Evolutionary conservation across 495 filamentous ascomycete genomes (phyloP), one percentile per base, ranked within the genome.

Genomic region (Choiromyces venosus): DNA sequence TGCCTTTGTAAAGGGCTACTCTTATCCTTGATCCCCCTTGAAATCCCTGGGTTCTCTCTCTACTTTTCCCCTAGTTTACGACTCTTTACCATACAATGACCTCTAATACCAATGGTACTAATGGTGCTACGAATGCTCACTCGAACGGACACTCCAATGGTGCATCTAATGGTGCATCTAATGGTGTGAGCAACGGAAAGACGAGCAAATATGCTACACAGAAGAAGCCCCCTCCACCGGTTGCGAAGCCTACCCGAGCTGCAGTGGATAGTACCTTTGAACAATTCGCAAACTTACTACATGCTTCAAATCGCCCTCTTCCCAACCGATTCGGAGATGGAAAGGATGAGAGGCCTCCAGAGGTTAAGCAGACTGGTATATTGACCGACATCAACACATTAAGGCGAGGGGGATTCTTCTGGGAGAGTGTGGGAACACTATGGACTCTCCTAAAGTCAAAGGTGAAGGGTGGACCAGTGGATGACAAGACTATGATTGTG

Each of bases 251-350:
- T n/a, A 69, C 79, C 18, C 73, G 72, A 25, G 75, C 79, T 37
- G 79, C 77, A 33, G 74, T 80, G 9, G 79, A 80, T 38, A 79
- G 64, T n/a, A 66, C 67, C 61, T 80, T 80, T 40, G 68, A 71
- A n/a, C 73, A 81, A 65, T 73, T 81, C 52, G 46, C 79, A 67
- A 37, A 66, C 1, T 40, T 92, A 29, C 86, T 93, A 66, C 87
- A 89, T 67, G 87, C 90, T 38, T 87, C 87, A 40, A 85, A 85
- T 66, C 85, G 87, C 67, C 91, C 92, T 37, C 78, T 91, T 73
- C 90, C 92, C 0, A 87, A 85, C 71, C 87, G 92, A 77, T 87
- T 83, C 66, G 89, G 90, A 18, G 87, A 89, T 80, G 90, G 90
- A 61, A 85, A 87, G 19, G 85, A 84, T 71, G 69, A 85, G 29